phyloP scores from a whole-genome alignment of 2,329 filamentous ascomycete species.

The Botrytis cinerea region DNA sequence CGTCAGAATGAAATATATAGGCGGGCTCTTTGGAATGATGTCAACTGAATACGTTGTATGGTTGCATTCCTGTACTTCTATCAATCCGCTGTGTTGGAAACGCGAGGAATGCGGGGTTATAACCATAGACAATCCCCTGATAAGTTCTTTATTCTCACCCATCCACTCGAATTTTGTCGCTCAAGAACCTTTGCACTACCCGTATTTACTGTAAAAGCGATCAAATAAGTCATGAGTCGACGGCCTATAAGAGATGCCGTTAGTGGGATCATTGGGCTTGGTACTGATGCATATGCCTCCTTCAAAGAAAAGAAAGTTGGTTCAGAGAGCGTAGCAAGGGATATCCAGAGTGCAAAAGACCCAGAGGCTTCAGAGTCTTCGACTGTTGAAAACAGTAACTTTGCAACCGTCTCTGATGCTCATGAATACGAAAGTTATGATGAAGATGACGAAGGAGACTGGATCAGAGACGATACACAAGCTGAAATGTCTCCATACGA shows the following conservation, averaged over 20 bases:
- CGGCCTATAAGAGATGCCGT: not conserved
- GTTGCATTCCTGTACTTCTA: conserved; percentile 7
- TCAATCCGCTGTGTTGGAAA: not conserved
- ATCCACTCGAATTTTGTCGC: not conserved
- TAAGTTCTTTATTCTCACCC: not conserved
- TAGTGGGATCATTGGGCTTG: not conserved
- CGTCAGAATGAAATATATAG: not conserved
- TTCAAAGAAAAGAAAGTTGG: conserved; percentile 15
- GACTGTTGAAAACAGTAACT: too few species aligned
- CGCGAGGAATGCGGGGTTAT: conserved; percentile 17
- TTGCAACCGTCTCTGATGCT: not conserved
- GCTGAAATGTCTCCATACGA: conserved; percentile 4
- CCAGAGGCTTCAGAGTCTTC: not conserved
- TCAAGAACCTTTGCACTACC: not conserved
- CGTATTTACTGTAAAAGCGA: not conserved
- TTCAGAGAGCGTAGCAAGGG: not conserved
- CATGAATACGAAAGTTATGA: conserved; percentile 16
- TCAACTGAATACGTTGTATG: not conserved
- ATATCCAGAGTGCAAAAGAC: not conserved
- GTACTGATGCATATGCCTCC: conserved; percentile 7
- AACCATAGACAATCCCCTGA: not conserved
- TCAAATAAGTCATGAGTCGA: conserved; percentile 4
- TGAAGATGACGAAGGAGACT: conserved; percentile 23
- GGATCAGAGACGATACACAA: conserved; percentile 20
- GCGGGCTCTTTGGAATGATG: not conserved